Evolutionary conservation across 345 rosid genomes (phyloP).

Genomic region (Citrus glauca): DNA sequence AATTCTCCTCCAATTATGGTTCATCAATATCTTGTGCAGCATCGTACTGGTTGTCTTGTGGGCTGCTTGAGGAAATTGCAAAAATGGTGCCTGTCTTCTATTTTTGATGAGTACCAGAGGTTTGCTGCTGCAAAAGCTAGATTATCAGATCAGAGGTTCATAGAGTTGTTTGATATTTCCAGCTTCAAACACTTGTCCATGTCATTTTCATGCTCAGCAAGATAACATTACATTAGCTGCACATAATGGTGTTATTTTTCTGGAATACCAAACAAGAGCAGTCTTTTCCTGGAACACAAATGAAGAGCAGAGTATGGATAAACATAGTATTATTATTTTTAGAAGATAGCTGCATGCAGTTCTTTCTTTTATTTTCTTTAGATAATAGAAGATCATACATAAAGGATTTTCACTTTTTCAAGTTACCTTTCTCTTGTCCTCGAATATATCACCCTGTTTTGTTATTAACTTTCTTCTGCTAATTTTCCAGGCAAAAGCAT

Average conservation of each 20-base stretch:
- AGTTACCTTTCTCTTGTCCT: not conserved
- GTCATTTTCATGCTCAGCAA: constrained; percentile 42
- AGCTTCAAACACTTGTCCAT: constrained; percentile 44
- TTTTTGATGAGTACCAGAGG: constrained; percentile 76
- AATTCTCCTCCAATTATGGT: not conserved
- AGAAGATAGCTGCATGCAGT: too few relatives aligned
- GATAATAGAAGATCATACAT: not conserved
- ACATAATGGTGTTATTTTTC: not conserved
- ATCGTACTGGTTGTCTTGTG: constrained; percentile 71
- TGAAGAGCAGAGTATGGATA: not conserved
- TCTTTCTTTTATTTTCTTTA: not conserved
- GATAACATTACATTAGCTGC: not conserved
- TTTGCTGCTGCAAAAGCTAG: constrained; percentile 68
- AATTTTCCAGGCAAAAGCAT: not conserved
- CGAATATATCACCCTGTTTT: too few relatives aligned
- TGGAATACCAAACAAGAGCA: not conserved
- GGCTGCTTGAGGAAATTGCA: constrained; percentile 78
- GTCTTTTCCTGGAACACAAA: not conserved
- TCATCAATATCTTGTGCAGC: constrained; percentile 32
- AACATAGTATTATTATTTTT: too few relatives aligned
- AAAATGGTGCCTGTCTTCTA: constrained; percentile 71
- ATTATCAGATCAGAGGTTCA: constrained; percentile 67
- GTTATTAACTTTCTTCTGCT: not conserved
- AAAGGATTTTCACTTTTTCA: not conserved
- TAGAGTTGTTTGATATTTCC: constrained; percentile 60